Evolutionary conservation across 768 basidiomycete species (phyloP).

Genomic region (Hypholoma sublateritium): DNA sequence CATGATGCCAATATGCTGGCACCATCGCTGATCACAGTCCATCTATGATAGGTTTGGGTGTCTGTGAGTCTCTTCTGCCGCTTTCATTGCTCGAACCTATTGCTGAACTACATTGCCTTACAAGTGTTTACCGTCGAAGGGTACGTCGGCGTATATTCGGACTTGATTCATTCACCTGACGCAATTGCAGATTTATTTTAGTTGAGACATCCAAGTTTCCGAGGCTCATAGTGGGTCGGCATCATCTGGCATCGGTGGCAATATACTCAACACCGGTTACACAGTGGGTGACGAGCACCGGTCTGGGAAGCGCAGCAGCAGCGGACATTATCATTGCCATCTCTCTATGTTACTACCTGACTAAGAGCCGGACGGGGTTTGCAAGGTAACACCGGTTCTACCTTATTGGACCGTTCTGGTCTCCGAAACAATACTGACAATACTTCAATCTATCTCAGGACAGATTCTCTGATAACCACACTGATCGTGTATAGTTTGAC

Average conservation of each 20-base stretch:
- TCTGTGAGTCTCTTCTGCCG: slow-evolving; percentile 29
- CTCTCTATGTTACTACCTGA: slow-evolving; percentile 47
- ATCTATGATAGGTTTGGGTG: slow-evolving; percentile 33
- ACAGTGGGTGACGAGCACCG: slow-evolving; percentile 50
- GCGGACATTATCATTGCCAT: slow-evolving; percentile 50
- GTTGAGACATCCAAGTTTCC: slow-evolving; percentile 32
- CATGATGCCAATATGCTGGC: background rate
- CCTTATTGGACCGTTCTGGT: background rate
- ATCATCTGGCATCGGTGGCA: slow-evolving; percentile 19
- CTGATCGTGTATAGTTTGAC: slow-evolving; percentile 44
- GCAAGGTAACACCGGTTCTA: slow-evolving; percentile 31
- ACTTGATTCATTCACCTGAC: slow-evolving; percentile 6
- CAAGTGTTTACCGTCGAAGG: slow-evolving; percentile 47
- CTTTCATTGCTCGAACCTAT: slow-evolving; percentile 5
- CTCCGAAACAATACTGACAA: background rate
- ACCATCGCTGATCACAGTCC: background rate
- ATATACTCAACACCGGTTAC: slow-evolving; percentile 39
- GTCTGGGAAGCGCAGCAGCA: slow-evolving; percentile 46
- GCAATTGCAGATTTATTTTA: slow-evolving; percentile 30
- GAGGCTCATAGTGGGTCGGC: slow-evolving; percentile 32
- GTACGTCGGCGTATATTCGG: slow-evolving; percentile 25
- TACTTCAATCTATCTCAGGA: slow-evolving; percentile 24
- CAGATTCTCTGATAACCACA: slow-evolving; percentile 43
- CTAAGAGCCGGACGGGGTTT: slow-evolving; percentile 48
- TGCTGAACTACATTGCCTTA: background rate